These are phyloP conservation scores for Chiua virens DNA, from an alignment of 768 basidiomycete genomes.

Conservation along the genomic window DNA sequence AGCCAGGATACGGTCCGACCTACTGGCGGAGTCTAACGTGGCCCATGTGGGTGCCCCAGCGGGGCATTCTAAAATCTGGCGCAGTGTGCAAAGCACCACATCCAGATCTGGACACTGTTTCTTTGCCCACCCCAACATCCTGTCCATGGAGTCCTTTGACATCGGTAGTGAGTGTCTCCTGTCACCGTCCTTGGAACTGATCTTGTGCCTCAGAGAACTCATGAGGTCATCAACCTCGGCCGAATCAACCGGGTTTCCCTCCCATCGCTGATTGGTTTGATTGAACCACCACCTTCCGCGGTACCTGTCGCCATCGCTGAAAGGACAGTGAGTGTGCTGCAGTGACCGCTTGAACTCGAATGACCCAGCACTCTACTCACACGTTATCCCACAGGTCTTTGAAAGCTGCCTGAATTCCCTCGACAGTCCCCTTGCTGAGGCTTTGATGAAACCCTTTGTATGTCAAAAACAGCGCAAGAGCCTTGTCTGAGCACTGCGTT, in stretches of 20 bases:
- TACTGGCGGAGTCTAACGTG: too few relatives aligned
- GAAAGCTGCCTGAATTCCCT: constrained; percentile 4
- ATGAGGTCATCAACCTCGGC: constrained; percentile 22
- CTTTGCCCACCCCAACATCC: neutral
- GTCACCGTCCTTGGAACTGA: neutral
- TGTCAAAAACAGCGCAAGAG: too few relatives aligned
- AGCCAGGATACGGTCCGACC: too few relatives aligned
- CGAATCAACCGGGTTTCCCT: constrained; percentile 32
- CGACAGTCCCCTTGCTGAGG: neutral
- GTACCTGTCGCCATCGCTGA: constrained; percentile 25
- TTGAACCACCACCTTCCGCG: constrained; percentile 27
- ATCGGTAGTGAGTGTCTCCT: constrained; percentile 24
- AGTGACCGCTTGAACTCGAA: too few relatives aligned
- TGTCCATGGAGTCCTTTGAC: constrained; percentile 3
- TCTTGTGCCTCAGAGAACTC: constrained; percentile 25
- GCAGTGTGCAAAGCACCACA: too few relatives aligned
- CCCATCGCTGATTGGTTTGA: constrained; percentile 19
- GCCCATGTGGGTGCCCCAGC: too few relatives aligned
- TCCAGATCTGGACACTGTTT: too few relatives aligned
- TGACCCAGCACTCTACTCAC: too few relatives aligned
- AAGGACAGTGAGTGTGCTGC: too few relatives aligned
- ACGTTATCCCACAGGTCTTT: constrained; percentile 2
- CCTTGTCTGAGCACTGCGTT: neutral
- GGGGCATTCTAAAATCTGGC: too few relatives aligned
- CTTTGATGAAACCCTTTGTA: neutral